Evolutionary conservation across 345 rosid genomes (phyloP).

Genomic region (Aurinia saxatilis): DNA sequence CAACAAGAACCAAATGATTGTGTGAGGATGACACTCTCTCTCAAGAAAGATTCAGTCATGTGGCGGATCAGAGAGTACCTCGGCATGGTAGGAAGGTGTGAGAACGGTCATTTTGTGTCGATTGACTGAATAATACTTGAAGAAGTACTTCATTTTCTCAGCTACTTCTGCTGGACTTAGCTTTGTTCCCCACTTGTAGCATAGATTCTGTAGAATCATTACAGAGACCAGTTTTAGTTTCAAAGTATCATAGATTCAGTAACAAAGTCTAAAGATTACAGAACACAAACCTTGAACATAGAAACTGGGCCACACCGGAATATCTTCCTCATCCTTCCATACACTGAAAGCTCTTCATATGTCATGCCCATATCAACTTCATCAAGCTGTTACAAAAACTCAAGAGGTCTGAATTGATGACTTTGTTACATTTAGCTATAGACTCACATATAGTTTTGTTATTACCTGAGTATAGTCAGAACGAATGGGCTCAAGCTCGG

Average conservation of each 20-base stretch:
- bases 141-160: conserved; percentile 89
- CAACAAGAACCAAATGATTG: not conserved
- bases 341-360: conserved; percentile 83
- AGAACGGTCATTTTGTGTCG: conserved; percentile 94
- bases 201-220: conserved; percentile 60
- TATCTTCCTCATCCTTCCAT: conserved; percentile 71
- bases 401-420: not conserved
- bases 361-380: conserved; percentile 95
- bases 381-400: conserved; percentile 54
- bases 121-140: conserved; percentile 89
- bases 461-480: conserved; percentile 82
- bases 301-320: conserved; percentile 94
- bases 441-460: not conserved
- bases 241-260: not conserved
- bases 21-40: not conserved
- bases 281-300: conserved; percentile 69
- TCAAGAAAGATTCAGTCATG: not conserved
- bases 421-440: not conserved
- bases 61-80: conserved; percentile 40
- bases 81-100: conserved; percentile 94
- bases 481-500: conserved; percentile 91
- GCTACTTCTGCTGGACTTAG: conserved; percentile 77
- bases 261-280: not conserved
- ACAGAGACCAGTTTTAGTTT: conserved; percentile 15
- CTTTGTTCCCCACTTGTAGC: conserved; percentile 83